Evolutionary conservation across 306 rosid genomes (phyloP), one percentile per base, ranked within the genome.

Genomic region (Vigna trinervia): DNA sequence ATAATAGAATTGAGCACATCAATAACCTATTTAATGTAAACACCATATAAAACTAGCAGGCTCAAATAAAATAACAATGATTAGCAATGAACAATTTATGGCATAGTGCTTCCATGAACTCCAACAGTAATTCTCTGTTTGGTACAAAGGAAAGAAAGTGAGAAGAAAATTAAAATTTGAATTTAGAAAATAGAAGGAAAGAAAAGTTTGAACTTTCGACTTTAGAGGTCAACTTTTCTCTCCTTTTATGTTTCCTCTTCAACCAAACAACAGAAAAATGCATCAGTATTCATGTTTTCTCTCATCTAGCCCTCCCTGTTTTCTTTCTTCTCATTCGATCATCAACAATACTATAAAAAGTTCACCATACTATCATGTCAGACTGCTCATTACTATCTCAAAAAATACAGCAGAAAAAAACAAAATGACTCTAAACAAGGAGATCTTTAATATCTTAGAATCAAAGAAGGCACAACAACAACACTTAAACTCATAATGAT

Each of bases 1-100:
- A 32, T 57, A 11, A 38, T 45, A 19, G 19, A 43, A 57, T 67
- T 54, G 8, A 8, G 68, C 47, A 73, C 30, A 59, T 41, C 61
- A 75, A 70, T 70, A 74, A 41, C 52, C 17, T 50, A 69, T 67
- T 78, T 73, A 56, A 73, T 1, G 6, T 54, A 80, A 17, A 77
- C 65, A 48, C 1, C 8, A 23, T n/a, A 69, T 28, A 65, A 41
- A 65, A 41, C 34, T 41, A 45, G 22, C 12, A 45, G 39, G 65
- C 59, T 53, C 53, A 54, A 56, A 63, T 53, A 39, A 77, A 34
- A 34, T 43, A 69, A 30, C 71, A 48, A 45, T 64, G 26, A 47
- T 26, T 50, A 56, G 28, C 46, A 57, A 65, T 34, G n/a, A 20
- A 12, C 56, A 45, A 45, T 4, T 30, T 30, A 30, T 67, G 30